Conservation (phyloP, 208 protist species). For the Wallacemonas sp. region DNA sequence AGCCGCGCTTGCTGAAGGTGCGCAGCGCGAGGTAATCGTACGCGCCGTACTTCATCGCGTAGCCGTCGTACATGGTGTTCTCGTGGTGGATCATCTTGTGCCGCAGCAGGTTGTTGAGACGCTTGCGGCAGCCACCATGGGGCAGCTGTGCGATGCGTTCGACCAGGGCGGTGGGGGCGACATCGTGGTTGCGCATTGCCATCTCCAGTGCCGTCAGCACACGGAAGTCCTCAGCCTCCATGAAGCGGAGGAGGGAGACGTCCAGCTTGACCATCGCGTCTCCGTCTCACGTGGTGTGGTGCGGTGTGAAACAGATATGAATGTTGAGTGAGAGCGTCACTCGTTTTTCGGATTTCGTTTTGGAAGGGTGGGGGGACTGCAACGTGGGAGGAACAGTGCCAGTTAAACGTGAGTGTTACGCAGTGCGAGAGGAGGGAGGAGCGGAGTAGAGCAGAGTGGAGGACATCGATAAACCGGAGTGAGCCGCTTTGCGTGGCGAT, state of each 20-base stretch:
- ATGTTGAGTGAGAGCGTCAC: no score
- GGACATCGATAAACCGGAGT: no score
- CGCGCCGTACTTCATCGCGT: conserved; percentile 97
- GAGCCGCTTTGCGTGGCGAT: no score
- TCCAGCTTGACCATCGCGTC: conserved; percentile 87
- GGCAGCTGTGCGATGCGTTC: conserved; percentile 95
- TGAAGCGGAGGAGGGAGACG: conserved; percentile 83
- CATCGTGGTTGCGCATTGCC: conserved; percentile 99
- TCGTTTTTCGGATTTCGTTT: no score
- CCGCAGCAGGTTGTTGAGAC: conserved; percentile 87
- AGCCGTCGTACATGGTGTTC: conserved; percentile 96
- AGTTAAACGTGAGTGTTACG: no score
- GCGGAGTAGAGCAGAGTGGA: no score
- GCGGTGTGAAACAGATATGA: no score
- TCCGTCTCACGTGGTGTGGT: no score
- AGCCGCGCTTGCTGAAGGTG: conserved; percentile 93
- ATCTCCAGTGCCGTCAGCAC: conserved; percentile 95
- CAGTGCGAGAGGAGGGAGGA: no score
- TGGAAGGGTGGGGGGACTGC: no score
- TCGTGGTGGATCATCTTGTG: conserved; percentile 96
- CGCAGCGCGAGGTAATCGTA: conserved; percentile 99
- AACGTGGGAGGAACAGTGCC: no score
- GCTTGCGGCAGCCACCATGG: conserved; percentile 92
- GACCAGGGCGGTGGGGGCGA: conserved; percentile 95
- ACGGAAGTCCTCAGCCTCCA: conserved; percentile 91